Evolutionary conservation across 139 green algal species (phyloP), one percentile per base, ranked within the genome.

Genomic region (Klebsormidium nitens): DNA sequence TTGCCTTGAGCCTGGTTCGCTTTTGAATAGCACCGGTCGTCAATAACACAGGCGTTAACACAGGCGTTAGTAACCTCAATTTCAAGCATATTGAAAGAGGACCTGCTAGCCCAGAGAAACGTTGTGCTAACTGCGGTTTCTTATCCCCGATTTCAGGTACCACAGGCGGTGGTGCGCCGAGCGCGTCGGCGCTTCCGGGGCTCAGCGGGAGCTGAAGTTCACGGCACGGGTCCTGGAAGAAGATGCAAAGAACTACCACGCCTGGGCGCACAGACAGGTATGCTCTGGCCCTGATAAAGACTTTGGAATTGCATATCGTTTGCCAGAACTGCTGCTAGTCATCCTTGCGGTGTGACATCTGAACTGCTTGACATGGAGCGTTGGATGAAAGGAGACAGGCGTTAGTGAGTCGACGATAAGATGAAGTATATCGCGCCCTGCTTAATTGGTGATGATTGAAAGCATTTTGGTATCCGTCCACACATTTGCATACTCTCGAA

Each of bases 231-330:
- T 69, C 4, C 46, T 80, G 28, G 6, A 14, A 32, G 40, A 56
- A 6, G 74, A 81, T 32, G 37, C 56, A 4, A 81, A 81, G 61
- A 76, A 81, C 74, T 81, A 81, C 68, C 74, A 81, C 59, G 74
- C 74, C 26, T 81, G 74, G 74, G 37, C 70, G 23, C 74, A 81
- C 69, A 36, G 74, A 14, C 68, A 76, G 56, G 63, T 67, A n/a
- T n/a, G n/a, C n/a, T n/a, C n/a, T n/a, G n/a, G n/a, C n/a, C n/a
- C n/a, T n/a, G n/a, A n/a, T n/a, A n/a, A n/a, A n/a, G n/a, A n/a
- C n/a, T n/a, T n/a, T n/a, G n/a, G n/a, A n/a, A n/a, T n/a, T n/a
- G n/a, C n/a, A n/a, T n/a, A n/a, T n/a, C n/a, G n/a, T n/a, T n/a
- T n/a, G n/a, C n/a, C n/a, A n/a, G n/a, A n/a, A n/a, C n/a, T n/a